Base-by-base conservation (phyloP, 202 grass and related monocot species). In the Hordeum pubiflorum region DNA sequence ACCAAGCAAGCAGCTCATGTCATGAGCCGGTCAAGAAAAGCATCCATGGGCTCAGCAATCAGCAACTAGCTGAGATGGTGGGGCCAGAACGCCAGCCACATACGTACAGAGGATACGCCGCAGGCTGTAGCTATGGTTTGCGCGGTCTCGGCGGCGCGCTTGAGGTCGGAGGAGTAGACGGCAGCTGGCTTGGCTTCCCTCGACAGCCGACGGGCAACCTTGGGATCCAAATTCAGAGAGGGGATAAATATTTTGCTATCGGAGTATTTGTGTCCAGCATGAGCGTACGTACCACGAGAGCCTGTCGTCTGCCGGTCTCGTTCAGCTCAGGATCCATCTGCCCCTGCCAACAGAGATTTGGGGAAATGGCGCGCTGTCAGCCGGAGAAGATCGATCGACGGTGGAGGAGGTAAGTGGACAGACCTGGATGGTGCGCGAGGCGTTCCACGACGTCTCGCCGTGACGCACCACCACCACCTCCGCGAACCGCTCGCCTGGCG, bases 271-370 rank as follows among this genome's bases (percentile, higher is more conserved):
- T 52, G 48, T 18, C 0, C 1, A 6, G 17, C n/a, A n/a, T n/a
- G 40, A 29, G 17, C 17, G 84, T 71, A 39, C 69, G 72, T 89
- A 96, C 93, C 77, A 77, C 58, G 69, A 46, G 39, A 11, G 90
- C 93, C 83, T 92, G 90, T 24, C 71, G 69, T 21, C 86, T 87
- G 37, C 93, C 93, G 62, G 14, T 82, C 78, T 92, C 93, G 73
- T 97, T 97, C 36, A 97, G 76, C 73, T 93, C 93, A 74, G 86
- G 17, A 77, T 97, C 90, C 88, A 91, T 85, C 3, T 93, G 86
- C 7, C 90, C 93, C 93, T 94, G 65, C 29, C 10, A 4, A 31
- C 20, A 22, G 55, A 58, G 55, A 58, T 58, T 22, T 23, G 18
- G 20, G 55, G 55, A 22, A 4, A 58, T 4, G 20, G 18, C n/a